Conservation (phyloP, 2,329 filamentous ascomycete genomes). For the Emmonsiellopsis sp. region DNA sequence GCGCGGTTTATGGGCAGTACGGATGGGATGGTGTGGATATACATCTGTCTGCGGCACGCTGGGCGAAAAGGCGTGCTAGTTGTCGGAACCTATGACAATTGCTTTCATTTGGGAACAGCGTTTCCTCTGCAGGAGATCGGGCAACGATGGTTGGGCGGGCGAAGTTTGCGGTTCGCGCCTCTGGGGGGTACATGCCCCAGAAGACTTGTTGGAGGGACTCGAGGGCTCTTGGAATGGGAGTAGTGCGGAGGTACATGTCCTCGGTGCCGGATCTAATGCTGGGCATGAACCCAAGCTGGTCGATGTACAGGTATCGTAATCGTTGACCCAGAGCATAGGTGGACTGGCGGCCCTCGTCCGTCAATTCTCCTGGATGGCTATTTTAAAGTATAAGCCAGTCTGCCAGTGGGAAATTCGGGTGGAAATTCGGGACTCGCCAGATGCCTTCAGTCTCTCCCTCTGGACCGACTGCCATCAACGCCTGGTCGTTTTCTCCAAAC, state of each 20-base stretch:
- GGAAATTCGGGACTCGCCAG: constrained; percentile 49
- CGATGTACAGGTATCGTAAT: constrained; percentile 62
- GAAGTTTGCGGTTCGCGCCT: constrained; percentile 42
- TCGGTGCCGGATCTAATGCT: constrained; percentile 44
- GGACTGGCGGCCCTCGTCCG: constrained; percentile 62
- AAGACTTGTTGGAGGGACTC: constrained; percentile 71
- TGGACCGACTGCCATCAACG: constrained; percentile 59
- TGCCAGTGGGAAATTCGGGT: neutral
- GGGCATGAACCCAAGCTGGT: constrained; percentile 65
- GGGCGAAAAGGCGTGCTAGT: constrained; percentile 60
- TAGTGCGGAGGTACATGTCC: constrained; percentile 63
- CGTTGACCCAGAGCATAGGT: constrained; percentile 60
- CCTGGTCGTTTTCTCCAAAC: constrained; percentile 62
- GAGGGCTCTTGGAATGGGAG: constrained; percentile 64
- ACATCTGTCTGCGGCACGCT: constrained; percentile 61
- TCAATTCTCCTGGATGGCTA: constrained; percentile 55
- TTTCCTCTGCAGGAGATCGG: constrained; percentile 60
- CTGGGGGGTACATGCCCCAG: constrained; percentile 61
- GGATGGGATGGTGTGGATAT: constrained; percentile 8
- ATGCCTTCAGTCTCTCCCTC: constrained; percentile 64
- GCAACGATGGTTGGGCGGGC: constrained; percentile 56
- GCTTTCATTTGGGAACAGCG: constrained; percentile 67
- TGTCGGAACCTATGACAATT: constrained; percentile 64
- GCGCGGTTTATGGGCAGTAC: neutral
- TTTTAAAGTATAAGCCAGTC: neutral